Evolutionary conservation across 495 filamentous ascomycete species (phyloP), one percentile per base, ranked within the genome.

Genomic region (Hapsidospora chrysogenum): DNA sequence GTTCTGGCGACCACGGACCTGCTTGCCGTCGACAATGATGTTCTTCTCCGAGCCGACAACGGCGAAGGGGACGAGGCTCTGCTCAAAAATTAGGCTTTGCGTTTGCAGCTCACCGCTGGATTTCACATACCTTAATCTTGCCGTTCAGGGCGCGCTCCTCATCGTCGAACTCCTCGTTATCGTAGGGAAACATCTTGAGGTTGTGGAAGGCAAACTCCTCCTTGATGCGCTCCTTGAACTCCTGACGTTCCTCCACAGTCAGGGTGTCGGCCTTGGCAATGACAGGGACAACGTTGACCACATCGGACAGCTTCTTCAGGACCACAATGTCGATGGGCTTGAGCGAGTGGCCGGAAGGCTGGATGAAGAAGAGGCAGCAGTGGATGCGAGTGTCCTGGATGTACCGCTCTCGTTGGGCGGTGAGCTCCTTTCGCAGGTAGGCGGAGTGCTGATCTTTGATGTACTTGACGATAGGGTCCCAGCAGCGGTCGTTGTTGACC

Each of bases 371-470:
- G 37, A 99, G 66, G 61, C 89, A 99, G 75, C 89, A 96, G 70
- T 99, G 89, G 47, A 99, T 93, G 41, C 89, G 80, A 45, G 89
- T 96, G 59, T 99, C 89, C 63, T 93, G 86, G 45, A 99, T 94
- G 55, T 99, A 96, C 45, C 89, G 82, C 58, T 99, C 89, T 58
- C 89, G 81, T 68, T 99, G 92, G 44, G 89, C 89, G n/a, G 89
- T 96, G 46, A 99, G 85, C 54, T 99, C 89, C 68, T 99, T 99
- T 57, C 92, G 80, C 33, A 99, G 81, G 63, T 94, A 99, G 47
- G 92, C 85, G n/a, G 83, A 92, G 68, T 99, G 92, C 66, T 99
- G 89, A 61, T 99, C 92, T 70, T 99, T 99, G 71, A 99, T 99
- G 63, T 99, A 99, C 66, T 96, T 96, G 64, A 99, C 86, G 54